Evolutionary conservation across 371 early-diverging fungal species (phyloP).

Genomic region (Mortierella sp.): DNA sequence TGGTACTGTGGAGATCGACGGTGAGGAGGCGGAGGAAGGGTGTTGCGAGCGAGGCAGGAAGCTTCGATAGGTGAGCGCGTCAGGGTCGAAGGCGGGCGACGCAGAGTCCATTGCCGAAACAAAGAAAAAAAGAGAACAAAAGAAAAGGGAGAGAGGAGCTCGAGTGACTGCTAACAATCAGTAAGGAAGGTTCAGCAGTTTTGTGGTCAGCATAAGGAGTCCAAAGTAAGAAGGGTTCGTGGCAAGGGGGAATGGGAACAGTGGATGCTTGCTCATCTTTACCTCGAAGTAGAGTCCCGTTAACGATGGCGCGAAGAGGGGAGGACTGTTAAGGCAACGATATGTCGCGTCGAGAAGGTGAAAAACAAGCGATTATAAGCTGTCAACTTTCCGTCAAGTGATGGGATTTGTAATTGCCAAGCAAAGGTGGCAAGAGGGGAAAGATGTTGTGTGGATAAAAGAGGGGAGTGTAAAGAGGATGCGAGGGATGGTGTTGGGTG

Average conservation of each 20-base stretch:
- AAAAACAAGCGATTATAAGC: neutral
- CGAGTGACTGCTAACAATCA: slow-evolving; percentile 39
- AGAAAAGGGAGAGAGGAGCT: neutral
- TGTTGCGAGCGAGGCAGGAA: slow-evolving; percentile 26
- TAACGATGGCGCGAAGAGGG: neutral
- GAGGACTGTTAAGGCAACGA: neutral
- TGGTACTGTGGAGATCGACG: slow-evolving; percentile 31
- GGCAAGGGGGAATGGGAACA: neutral
- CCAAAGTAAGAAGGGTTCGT: neutral
- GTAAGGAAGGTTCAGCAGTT: slow-evolving; percentile 11
- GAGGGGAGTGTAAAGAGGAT: neutral
- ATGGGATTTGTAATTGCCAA: slow-evolving; percentile 6
- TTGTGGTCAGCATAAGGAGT: neutral
- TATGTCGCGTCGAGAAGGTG: neutral
- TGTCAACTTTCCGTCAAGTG: neutral
- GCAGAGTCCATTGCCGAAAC: slow-evolving; percentile 36
- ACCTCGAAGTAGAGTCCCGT: neutral
- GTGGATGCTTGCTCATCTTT: slow-evolving; percentile 8
- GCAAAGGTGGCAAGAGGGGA: neutral
- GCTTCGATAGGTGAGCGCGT: slow-evolving; percentile 48
- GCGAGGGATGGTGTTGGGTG: neutral
- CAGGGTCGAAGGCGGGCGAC: slow-evolving; percentile 39
- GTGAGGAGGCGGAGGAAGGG: slow-evolving; percentile 23
- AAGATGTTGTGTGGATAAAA: neutral
- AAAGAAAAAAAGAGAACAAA: neutral